phyloP scores from a whole-genome alignment of 352 stramenopile species.

The Phytopythium oedochilum region DNA sequence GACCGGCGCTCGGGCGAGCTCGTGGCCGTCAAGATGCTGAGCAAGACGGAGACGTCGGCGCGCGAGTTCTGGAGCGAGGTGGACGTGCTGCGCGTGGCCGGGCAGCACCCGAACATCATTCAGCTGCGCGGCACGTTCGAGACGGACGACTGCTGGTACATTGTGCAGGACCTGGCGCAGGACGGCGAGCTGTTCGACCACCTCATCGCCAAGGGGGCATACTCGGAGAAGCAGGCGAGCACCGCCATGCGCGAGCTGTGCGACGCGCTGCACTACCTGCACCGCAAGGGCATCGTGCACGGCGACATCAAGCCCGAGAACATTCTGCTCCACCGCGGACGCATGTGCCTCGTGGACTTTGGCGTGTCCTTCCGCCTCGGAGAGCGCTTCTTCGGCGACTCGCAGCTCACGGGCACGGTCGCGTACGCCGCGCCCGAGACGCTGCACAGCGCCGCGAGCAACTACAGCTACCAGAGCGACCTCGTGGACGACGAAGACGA shows the following conservation, averaged over 20 bases:
- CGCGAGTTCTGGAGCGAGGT: conserved; percentile 84
- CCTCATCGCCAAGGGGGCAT: conserved; percentile 80
- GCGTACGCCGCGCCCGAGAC: conserved; percentile 76
- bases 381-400: conserved; percentile 71
- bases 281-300: conserved; percentile 85
- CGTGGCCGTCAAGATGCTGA: conserved; percentile 79
- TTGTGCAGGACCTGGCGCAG: conserved; percentile 80
- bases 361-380: conserved; percentile 76
- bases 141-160: conserved; percentile 71
- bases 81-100: conserved; percentile 66
- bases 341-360: conserved; percentile 87
- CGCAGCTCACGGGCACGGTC: conserved; percentile 68
- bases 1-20: conserved; percentile 58
- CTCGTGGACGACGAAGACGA: conserved; percentile 13
- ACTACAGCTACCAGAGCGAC: conserved; percentile 1
- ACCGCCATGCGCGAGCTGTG: conserved; percentile 64
- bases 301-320: conserved; percentile 90
- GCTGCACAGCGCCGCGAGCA: conserved; percentile 28
- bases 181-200: conserved; percentile 88
- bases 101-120: conserved; percentile 78
- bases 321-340: conserved; percentile 63
- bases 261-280: conserved; percentile 78
- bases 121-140: conserved; percentile 70
- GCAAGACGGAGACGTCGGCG: conserved; percentile 69
- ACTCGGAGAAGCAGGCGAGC: conserved; percentile 79